Percentiles rank a stretch among this genome's conserved stretches.
These are phyloP conservation scores for Thielaviopsis ethacetica DNA, from an alignment of 2,329 filamentous ascomycete genomes.

Conservation along the genomic window DNA sequence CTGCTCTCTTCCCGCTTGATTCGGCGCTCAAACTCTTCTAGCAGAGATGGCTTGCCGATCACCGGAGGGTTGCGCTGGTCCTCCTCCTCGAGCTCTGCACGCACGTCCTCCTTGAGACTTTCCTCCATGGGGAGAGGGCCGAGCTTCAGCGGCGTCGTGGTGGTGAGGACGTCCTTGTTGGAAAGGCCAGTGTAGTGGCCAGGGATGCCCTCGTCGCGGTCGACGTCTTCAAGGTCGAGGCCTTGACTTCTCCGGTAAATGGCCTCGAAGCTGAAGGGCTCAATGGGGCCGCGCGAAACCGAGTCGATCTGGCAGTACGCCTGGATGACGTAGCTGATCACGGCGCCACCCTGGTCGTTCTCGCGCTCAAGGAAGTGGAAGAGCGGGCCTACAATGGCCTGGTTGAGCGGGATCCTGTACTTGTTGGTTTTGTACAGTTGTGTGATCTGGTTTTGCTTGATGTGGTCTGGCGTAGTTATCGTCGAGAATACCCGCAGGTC, in stretches of 20 bases:
- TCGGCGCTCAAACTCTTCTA: conserved; percentile 77
- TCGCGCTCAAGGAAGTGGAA: conserved; percentile 86
- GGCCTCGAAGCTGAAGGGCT: conserved; percentile 46
- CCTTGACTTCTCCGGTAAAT: conserved; percentile 41
- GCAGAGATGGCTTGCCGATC: conserved; percentile 53
- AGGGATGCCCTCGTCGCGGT: conserved; percentile 48
- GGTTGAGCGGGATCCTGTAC: conserved; percentile 80
- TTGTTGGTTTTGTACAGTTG: conserved; percentile 73
- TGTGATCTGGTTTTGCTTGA: conserved; percentile 58
- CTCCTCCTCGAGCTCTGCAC: conserved; percentile 72
- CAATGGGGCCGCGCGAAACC: conserved; percentile 44
- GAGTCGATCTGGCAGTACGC: conserved; percentile 41
- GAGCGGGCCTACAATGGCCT: conserved; percentile 64
- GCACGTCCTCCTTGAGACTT: conserved; percentile 69
- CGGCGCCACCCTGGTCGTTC: conserved; percentile 59
- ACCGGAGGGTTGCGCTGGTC: conserved; percentile 61
- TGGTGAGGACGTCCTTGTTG: conserved; percentile 43
- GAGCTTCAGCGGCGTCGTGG: conserved; percentile 47
- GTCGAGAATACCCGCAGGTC: conserved; percentile 62
- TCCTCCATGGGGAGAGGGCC: conserved; percentile 72
- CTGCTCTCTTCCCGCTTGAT: conserved; percentile 80
- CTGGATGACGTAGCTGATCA: conserved; percentile 59
- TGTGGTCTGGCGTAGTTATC: conserved; percentile 61
- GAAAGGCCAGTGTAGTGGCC: conserved; percentile 45
- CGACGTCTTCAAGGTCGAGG: conserved; percentile 44